Conservation (phyloP, 208 protist genomes). For the Trypanosomatidae sp. region DNA sequence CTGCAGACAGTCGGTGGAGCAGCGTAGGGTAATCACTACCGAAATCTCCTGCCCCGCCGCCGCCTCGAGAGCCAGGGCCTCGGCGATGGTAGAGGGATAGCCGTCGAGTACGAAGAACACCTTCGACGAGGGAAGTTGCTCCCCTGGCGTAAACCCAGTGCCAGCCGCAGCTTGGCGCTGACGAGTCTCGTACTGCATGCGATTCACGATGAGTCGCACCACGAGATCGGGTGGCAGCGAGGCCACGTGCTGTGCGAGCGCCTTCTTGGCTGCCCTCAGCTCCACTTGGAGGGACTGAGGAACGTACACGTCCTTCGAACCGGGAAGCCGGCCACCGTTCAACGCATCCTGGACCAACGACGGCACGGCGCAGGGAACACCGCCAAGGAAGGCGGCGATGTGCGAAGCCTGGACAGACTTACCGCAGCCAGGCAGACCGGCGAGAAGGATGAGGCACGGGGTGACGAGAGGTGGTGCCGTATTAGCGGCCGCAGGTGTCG, state of each 20-base stretch:
- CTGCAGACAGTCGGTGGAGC: slow-evolving; percentile 3
- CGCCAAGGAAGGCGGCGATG: not conserved
- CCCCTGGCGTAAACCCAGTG: not conserved
- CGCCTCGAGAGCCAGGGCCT: slow-evolving; percentile 39
- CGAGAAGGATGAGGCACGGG: slow-evolving; percentile 7
- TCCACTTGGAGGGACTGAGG: slow-evolving; percentile 26
- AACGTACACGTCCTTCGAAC: slow-evolving; percentile 12
- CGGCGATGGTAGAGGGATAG: slow-evolving; percentile 42
- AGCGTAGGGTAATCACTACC: slow-evolving; percentile 27
- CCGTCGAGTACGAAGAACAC: slow-evolving; percentile 37
- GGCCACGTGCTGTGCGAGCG: not conserved
- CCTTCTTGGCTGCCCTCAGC: slow-evolving; percentile 11
- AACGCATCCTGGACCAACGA: slow-evolving; percentile 25
- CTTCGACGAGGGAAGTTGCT: not conserved
- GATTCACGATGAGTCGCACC: slow-evolving; percentile 29
- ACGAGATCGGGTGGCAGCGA: slow-evolving; percentile 24
- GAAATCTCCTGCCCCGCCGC: slow-evolving; percentile 20
- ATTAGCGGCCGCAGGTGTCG: not conserved
- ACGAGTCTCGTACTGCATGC: slow-evolving; percentile 19
- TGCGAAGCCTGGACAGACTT: slow-evolving; percentile 12
- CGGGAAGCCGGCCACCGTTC: slow-evolving; percentile 14
- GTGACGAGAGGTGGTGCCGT: not conserved
- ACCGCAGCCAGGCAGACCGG: slow-evolving; percentile 1
- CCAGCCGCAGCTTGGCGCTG: slow-evolving; percentile 2
- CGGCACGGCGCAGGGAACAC: slow-evolving; percentile 14